These are phyloP conservation scores for Penicillium fuscoglaucum DNA, from an alignment of 2,329 filamentous ascomycete species.

Conservation along the genomic window DNA sequence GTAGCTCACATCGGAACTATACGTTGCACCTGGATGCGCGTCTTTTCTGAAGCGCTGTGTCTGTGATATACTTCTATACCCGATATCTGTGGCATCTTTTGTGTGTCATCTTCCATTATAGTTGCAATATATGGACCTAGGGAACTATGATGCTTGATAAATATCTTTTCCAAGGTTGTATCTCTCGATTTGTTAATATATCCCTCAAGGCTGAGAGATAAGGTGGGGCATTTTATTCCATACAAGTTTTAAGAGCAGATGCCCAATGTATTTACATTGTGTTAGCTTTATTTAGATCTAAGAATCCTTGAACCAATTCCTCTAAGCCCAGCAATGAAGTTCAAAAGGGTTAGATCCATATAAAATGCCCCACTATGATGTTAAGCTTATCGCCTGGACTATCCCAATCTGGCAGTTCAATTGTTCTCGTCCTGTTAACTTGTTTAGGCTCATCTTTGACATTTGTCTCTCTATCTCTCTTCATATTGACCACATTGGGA, in stretches of 20 bases:
- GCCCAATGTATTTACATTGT: neutral
- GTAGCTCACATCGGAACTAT: neutral
- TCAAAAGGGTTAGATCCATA: neutral
- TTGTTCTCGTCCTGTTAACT: neutral
- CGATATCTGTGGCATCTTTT: neutral
- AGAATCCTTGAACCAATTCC: neutral
- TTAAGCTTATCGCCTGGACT: conserved; percentile 12
- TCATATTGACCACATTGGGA: neutral
- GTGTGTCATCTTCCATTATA: no score
- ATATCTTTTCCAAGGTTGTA: no score
- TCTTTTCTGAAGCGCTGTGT: neutral
- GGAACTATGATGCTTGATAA: neutral
- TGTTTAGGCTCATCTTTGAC: neutral
- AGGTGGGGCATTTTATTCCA: neutral
- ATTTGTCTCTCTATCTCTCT: neutral
- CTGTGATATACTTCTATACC: neutral
- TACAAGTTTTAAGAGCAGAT: neutral
- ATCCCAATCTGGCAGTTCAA: conserved; percentile 10
- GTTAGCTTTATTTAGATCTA: neutral
- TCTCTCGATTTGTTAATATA: neutral
- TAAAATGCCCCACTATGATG: neutral
- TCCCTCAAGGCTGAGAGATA: neutral
- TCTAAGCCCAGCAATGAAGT: neutral
- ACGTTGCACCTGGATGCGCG: neutral
- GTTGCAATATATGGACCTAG: neutral